Evolutionary conservation across 2,329 filamentous ascomycete species (phyloP), one percentile per base, ranked within the genome.

Genomic region (Hypoxylon sp.): DNA sequence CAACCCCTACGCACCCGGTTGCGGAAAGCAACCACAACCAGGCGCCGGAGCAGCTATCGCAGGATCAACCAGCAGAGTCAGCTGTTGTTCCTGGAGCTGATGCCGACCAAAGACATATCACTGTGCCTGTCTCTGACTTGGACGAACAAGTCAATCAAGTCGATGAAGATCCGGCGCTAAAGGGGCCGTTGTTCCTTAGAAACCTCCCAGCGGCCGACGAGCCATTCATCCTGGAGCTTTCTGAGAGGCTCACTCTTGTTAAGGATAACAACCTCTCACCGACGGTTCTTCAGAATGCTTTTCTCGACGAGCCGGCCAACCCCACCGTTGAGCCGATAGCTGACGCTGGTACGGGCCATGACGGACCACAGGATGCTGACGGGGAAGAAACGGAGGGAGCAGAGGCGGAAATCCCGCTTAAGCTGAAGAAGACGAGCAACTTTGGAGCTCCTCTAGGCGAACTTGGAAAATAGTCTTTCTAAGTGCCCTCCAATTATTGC

Each of bases 161-260:
- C 5, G 31, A 79, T 11, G 72, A 74, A 3, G 83, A 85, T 58
- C 72, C 70, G 1, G 72, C 75, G 17, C 73, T 86, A 26, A 81
- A 77, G 49, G 83, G 81, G 0, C 83, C 83, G 7, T 64, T 85
- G 46, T 82, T 81, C 73, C 74, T 86, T 31, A 76, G 78, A 55
- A 86, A 86, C 60, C 80, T 82, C 56, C 82, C 82, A 1, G 81
- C 80, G 1, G 77, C 83, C 45, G 83, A 86, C 55, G 83, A 84
- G 63, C 72, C 80, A 18, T 86, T 86, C 60, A 79, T 82, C 46
- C 73, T 74, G 40, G 73, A 74, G 55, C 69, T 86, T 13, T 78
- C 80, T 31, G 76, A 82, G 66, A 84, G 81, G 67, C 75, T 86
- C 2, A 76, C 81, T 55, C 76, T 79, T 37, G 78, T 78, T 53